Conservation (phyloP, 75 land plant genomes). For the Pseudotsuga menziesii region DNA sequence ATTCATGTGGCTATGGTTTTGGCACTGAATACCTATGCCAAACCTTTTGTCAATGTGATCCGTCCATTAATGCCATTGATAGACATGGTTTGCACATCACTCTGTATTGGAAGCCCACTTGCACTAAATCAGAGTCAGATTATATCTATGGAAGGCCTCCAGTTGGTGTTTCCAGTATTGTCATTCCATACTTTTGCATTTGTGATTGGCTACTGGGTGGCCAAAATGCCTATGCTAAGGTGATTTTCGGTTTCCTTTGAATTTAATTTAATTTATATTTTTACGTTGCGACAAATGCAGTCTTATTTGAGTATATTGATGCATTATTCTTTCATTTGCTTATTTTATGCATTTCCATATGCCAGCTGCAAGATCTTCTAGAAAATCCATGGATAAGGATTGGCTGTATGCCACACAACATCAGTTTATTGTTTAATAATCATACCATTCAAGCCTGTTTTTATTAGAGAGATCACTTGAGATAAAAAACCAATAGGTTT, state of each 20-base stretch:
- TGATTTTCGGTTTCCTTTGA: background rate
- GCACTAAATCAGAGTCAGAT: conserved; percentile 69
- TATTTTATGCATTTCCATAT: background rate
- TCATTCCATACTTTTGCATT: conserved; percentile 78
- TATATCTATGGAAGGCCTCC: conserved; percentile 65
- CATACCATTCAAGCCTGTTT: background rate
- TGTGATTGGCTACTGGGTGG: conserved; percentile 76
- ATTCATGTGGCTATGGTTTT: conserved; percentile 79
- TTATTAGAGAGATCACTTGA: background rate
- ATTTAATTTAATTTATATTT: no score
- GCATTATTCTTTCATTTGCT: background rate
- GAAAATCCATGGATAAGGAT: no score
- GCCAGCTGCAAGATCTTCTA: background rate
- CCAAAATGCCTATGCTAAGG: conserved; percentile 43
- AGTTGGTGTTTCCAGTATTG: conserved; percentile 66
- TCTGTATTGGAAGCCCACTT: conserved; percentile 97
- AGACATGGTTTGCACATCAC: conserved; percentile 93
- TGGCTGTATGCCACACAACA: background rate
- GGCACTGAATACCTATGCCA: conserved; percentile 83
- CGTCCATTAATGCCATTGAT: conserved; percentile 89
- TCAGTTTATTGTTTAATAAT: background rate
- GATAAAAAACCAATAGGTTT: background rate
- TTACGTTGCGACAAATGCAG: no score
- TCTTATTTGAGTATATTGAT: background rate
- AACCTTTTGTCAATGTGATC: conserved; percentile 67